Evolutionary conservation across 1,284 basidiomycete genomes (phyloP), one percentile per base, ranked within the genome.

Genomic region (Psilocybe mexicana): DNA sequence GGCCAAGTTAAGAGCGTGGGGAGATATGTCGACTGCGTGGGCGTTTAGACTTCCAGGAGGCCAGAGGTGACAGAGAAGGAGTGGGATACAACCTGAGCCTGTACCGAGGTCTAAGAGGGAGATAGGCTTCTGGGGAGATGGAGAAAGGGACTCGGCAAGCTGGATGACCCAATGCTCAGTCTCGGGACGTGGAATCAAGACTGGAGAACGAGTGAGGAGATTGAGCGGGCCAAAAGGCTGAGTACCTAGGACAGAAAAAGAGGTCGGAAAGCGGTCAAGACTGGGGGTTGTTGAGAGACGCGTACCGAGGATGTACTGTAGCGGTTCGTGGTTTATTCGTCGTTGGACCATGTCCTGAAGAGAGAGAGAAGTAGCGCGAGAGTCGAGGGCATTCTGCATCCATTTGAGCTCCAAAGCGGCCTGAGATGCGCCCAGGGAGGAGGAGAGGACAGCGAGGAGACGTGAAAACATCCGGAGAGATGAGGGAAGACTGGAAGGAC

Each of bases 241-340:
- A 42, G 85, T 85, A 14, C 94, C 94, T 95, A 67, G 43, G 48
- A 48, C 18, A 18, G 18, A 56, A 53, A 52, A 43, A 50, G 28
- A 49, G n/a, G 24, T 24, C 11, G 18, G 12, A 63, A 42, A 62
- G 64, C 36, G 54, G 55, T 18, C 46, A 61, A 57, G 33, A 56
- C 61, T 57, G 50, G 38, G 58, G 36, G 54, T 33, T 50, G 44
- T 26, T 49, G 54, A 55, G 44, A 52, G 61, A 54, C 43, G 55
- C 79, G 60, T 68, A 92, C 94, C 93, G 42, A 96, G 79, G 64
- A 96, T 90, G 70, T 96, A 96, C 67, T 96, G 93, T n/a, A 96
- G 77, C 0, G 94, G 94, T 73, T 94, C 92, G 14, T 92, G 88
- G 3, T 67, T 62, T 11, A 81, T 65, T 62, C 92, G 74, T 14